phyloP scores from a whole-genome alignment of 495 filamentous ascomycete species.

The Aspergillus sparsus region DNA sequence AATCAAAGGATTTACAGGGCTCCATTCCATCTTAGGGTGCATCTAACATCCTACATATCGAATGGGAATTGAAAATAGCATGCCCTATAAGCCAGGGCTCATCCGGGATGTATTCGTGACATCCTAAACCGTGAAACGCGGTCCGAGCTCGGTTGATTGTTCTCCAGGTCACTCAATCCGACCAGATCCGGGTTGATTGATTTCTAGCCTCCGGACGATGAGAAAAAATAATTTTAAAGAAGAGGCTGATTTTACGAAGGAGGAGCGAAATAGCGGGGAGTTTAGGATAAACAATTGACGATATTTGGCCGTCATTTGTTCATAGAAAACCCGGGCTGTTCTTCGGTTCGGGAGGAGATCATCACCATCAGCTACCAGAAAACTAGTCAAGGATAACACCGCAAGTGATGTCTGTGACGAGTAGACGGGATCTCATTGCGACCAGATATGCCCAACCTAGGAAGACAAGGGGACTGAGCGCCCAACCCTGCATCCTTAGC shows the following conservation, averaged over 20 bases:
- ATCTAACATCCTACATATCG: constrained; percentile 17
- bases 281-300: not conserved
- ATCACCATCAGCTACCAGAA: constrained; percentile 25
- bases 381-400: constrained; percentile 19
- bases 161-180: not conserved
- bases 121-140: constrained; percentile 26
- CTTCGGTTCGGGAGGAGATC: not conserved
- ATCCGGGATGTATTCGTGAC: constrained; percentile 21
- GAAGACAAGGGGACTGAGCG: constrained; percentile 26
- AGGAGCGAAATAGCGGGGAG: too few relatives aligned
- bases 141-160: constrained; percentile 17
- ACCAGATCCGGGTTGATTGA: not conserved
- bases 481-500: constrained; percentile 19
- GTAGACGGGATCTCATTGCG: constrained; percentile 23
- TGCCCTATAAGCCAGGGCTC: constrained; percentile 2
- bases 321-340: not conserved
- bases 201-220: too few relatives aligned
- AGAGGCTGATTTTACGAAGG: too few relatives aligned
- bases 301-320: constrained; percentile 2
- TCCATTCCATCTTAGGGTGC: constrained; percentile 11
- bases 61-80: constrained; percentile 11
- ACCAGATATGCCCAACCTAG: constrained; percentile 22
- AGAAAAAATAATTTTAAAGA: too few relatives aligned
- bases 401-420: constrained; percentile 27
- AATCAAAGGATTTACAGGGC: constrained; percentile 8